phyloP scores from a whole-genome alignment of 2,329 filamentous ascomycete species.

The Claviceps purpurea region DNA sequence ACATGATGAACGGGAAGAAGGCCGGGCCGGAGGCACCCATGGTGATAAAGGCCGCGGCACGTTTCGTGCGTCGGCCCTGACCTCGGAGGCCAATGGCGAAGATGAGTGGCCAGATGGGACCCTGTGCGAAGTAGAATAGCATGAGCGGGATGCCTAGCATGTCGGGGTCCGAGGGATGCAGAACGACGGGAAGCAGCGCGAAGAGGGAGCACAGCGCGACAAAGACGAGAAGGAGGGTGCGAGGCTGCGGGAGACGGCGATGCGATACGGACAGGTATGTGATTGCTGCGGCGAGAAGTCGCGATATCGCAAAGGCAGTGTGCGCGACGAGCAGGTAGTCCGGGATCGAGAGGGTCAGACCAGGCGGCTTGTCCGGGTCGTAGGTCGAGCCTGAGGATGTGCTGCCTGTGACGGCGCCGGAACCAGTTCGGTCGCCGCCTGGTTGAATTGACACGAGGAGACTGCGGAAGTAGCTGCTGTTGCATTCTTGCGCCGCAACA shows the following conservation, averaged over 20 bases:
- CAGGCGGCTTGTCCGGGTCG: constrained; percentile 22
- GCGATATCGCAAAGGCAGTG: constrained; percentile 57
- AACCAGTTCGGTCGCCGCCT: constrained; percentile 9
- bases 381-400: constrained; percentile 14
- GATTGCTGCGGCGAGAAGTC: constrained; percentile 53
- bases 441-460: constrained; percentile 32
- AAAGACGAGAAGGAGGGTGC: constrained; percentile 53
- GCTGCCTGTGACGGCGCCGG: constrained; percentile 11
- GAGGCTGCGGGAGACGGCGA: constrained; percentile 46
- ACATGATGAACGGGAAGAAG: constrained; percentile 62
- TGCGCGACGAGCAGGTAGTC: constrained; percentile 63
- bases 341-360: constrained; percentile 39
- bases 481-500: constrained; percentile 57
- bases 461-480: constrained; percentile 46
- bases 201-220: constrained; percentile 47
- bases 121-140: constrained; percentile 68
- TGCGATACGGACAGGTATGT: constrained; percentile 42
- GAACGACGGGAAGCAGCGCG: constrained; percentile 31
- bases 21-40: constrained; percentile 62
- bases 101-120: constrained; percentile 70
- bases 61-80: constrained; percentile 67
- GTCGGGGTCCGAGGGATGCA: constrained; percentile 32
- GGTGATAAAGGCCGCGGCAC: constrained; percentile 64
- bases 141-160: constrained; percentile 46
- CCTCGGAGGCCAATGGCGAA: constrained; percentile 69